Evolutionary conservation across 495 filamentous ascomycete species (phyloP).

Genomic region (Neurospora intermedia): DNA sequence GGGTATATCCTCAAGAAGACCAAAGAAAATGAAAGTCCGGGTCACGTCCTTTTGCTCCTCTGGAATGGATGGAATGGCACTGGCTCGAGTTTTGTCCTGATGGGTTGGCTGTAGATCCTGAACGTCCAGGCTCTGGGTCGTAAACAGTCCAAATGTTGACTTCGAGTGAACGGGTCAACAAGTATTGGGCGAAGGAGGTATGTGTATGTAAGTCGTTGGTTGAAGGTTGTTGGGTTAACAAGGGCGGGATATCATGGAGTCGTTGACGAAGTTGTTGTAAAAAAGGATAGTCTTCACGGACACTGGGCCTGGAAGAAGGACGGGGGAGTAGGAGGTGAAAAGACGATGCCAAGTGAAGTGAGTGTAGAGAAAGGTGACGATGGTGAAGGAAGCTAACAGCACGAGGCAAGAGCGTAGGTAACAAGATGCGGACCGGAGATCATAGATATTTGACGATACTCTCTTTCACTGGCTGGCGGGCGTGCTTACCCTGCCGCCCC

Average conservation of each 20-base stretch:
- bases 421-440: slow-evolving; percentile 19
- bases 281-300: slow-evolving; percentile 6
- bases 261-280: neutral
- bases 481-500: slow-evolving; percentile 20
- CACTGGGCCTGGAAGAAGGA: slow-evolving; percentile 6
- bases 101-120: neutral
- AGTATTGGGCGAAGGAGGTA: slow-evolving; percentile 1
- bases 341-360: slow-evolving; percentile 10
- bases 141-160: slow-evolving; percentile 12
- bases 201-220: slow-evolving; percentile 12
- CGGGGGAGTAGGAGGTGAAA: slow-evolving; percentile 9
- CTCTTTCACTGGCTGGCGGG: neutral
- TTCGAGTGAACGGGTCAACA: slow-evolving; percentile 28
- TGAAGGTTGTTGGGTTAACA: slow-evolving; percentile 2
- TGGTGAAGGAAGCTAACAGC: slow-evolving; percentile 9
- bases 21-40: slow-evolving; percentile 8
- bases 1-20: slow-evolving; percentile 2
- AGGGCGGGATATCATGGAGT: neutral
- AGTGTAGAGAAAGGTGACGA: slow-evolving; percentile 23
- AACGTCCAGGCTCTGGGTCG: slow-evolving; percentile 4
- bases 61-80: neutral
- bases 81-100: slow-evolving; percentile 1
- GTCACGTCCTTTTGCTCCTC: neutral
- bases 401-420: slow-evolving; percentile 10
- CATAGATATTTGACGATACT: slow-evolving; percentile 25